Conservation (phyloP, 2,329 filamentous ascomycete species). For the Periconia digitata region DNA sequence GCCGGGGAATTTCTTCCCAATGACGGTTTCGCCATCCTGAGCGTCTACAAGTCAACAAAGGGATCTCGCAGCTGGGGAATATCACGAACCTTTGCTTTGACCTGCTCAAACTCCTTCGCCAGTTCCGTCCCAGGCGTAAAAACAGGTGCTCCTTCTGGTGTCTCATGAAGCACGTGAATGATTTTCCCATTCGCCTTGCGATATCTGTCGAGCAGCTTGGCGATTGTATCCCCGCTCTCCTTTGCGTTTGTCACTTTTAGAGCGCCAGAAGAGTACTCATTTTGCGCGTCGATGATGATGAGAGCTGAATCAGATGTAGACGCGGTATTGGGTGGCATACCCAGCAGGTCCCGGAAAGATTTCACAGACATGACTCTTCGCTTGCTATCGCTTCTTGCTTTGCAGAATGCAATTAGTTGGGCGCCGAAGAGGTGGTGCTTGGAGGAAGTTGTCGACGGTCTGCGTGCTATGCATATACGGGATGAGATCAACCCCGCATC, state of each 20-base stretch:
- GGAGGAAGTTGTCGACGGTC: background rate
- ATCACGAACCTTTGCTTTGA: conserved; percentile 49
- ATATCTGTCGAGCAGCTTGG: conserved; percentile 60
- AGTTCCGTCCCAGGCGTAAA: conserved; percentile 65
- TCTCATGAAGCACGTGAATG: conserved; percentile 63
- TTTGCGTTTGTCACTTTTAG: conserved; percentile 59
- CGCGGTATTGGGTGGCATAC: conserved; percentile 58
- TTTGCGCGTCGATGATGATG: conserved; percentile 71
- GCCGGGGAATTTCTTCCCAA: conserved; percentile 61
- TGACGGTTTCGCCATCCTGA: conserved; percentile 54
- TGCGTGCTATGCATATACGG: no score
- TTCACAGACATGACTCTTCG: conserved; percentile 2
- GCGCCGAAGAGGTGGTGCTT: background rate
- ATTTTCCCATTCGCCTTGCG: conserved; percentile 57
- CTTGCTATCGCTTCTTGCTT: no score
- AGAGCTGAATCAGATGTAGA: conserved; percentile 61
- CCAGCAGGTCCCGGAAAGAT: conserved; percentile 57
- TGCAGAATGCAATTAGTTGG: background rate
- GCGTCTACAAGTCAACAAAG: background rate
- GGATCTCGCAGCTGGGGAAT: background rate
- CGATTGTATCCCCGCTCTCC: conserved; percentile 59
- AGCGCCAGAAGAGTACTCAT: conserved; percentile 64
- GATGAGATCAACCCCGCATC: no score
- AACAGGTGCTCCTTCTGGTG: conserved; percentile 63
- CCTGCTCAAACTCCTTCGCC: conserved; percentile 62